These are phyloP conservation scores for Mortierella sp. DNA, from an alignment of 371 early-diverging fungal genomes.

Conservation along the genomic window DNA sequence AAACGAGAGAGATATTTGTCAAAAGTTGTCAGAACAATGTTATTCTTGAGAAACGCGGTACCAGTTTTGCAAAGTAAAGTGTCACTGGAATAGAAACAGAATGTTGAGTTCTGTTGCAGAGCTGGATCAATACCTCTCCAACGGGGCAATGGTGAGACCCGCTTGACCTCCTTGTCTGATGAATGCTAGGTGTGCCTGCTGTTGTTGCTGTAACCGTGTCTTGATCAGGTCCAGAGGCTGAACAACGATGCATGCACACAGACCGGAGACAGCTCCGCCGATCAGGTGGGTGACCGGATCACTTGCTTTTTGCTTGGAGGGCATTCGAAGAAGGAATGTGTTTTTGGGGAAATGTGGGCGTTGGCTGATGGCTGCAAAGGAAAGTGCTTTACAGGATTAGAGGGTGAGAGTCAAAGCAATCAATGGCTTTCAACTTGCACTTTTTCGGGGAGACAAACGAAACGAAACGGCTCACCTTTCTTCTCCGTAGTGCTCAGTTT, in stretches of 20 bases:
- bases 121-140: constrained; percentile 57
- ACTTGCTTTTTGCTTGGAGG: constrained; percentile 53
- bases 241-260: constrained; percentile 82
- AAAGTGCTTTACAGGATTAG: constrained; percentile 1
- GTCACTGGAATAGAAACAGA: too few relatives aligned
- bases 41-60: too few relatives aligned
- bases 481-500: too few relatives aligned
- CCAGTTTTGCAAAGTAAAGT: too few relatives aligned
- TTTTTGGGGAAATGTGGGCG: neutral
- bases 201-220: constrained; percentile 84
- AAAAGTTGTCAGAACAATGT: too few relatives aligned
- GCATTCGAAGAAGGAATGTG: constrained; percentile 13
- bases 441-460: too few relatives aligned
- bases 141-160: constrained; percentile 47
- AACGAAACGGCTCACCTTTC: too few relatives aligned
- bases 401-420: constrained; percentile 8
- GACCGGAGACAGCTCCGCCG: constrained; percentile 87
- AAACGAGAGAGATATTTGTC: neutral
- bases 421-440: too few relatives aligned
- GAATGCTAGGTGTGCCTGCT: constrained; percentile 64
- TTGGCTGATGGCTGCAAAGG: neutral
- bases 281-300: constrained; percentile 70
- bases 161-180: constrained; percentile 56
- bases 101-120: too few relatives aligned
- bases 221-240: constrained; percentile 96